Evolutionary conservation across 2,329 filamentous ascomycete genomes (phyloP).

Genomic region (Nemania bipapillata): DNA sequence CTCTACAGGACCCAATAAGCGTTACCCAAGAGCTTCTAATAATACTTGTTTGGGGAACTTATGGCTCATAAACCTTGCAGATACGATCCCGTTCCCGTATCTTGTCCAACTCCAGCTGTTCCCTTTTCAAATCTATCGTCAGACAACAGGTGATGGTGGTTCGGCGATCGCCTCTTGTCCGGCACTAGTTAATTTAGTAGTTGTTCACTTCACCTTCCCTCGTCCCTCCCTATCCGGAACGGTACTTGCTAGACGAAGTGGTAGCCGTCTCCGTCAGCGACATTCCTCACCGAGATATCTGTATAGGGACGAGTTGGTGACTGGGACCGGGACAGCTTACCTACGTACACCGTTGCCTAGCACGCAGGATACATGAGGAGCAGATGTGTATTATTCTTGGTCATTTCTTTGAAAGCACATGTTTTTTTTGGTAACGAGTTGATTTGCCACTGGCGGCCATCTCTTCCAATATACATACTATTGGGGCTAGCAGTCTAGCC

Average conservation of each 20-base stretch:
- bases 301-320: no score
- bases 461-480: slow-evolving; percentile 4
- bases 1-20: slow-evolving; percentile 1
- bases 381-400: slow-evolving; percentile 19
- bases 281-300: not conserved
- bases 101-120: slow-evolving; percentile 37
- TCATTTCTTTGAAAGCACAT: slow-evolving; percentile 27
- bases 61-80: slow-evolving; percentile 28
- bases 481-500: not conserved
- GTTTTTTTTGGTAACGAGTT: slow-evolving; percentile 7
- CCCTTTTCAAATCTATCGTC: slow-evolving; percentile 33
- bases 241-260: slow-evolving; percentile 20
- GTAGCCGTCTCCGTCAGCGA: not conserved
- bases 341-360: not conserved
- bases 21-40: slow-evolving; percentile 27
- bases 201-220: slow-evolving; percentile 17
- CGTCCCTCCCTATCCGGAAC: slow-evolving; percentile 5
- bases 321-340: no score
- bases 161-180: slow-evolving; percentile 34
- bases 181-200: slow-evolving; percentile 19
- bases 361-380: no score
- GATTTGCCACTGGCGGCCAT: not conserved
- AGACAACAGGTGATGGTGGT: slow-evolving; percentile 38
- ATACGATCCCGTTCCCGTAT: slow-evolving; percentile 39
- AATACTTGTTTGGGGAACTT: slow-evolving; percentile 18